Base-by-base conservation (phyloP, 495 filamentous ascomycete species). In the Penicillium lividum region DNA sequence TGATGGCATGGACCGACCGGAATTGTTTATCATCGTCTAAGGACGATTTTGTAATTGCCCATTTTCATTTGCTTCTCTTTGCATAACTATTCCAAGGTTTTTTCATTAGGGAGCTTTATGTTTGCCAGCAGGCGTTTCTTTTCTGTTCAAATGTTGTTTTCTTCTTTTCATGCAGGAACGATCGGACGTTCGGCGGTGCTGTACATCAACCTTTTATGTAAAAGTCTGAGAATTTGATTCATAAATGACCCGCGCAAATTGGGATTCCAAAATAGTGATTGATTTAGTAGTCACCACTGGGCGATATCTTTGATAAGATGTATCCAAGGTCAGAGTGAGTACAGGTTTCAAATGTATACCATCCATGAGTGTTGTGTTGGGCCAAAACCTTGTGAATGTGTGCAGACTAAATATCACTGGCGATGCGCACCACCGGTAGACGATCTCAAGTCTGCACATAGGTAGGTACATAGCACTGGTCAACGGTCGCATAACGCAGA, bases 21-120 rank as follows among this genome's bases (percentile, higher is more conserved):
- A 98, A 75, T 69, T 97, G 66, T 85, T 81, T 15, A 92, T 98
- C 75, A 83, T 97, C 54, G 81, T 97, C 61, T 96, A 80, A 80
- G 47, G 51, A 54, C 42, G 58, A 49, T 53, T 28, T 4, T 62
- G 56, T 62, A 56, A 48, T 62, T 11, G 16, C 2, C 3, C 15
- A n/a, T 29, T 38, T 62, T 57, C 56, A 60, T 58, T 60, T 61
- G 51, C 58, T 69, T 63, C 45, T 43, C 34, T 54, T 57, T 55
- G 46, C 46, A 50, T 48, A 31, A 49, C 10, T 59, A 25, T 60
- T 51, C 9, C 29, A 18, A 36, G 56, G 47, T 45, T 16, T 31
- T 44, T 30, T 16, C 28, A 52, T 56, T 16, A 62, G 43, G 57
- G 54, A 42, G 33, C 18, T 60, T 54, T 60, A 56, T 44, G 22